Evolutionary conservation across 305 asterid genomes (phyloP).

Genomic region (Fraxinus latifolia): DNA sequence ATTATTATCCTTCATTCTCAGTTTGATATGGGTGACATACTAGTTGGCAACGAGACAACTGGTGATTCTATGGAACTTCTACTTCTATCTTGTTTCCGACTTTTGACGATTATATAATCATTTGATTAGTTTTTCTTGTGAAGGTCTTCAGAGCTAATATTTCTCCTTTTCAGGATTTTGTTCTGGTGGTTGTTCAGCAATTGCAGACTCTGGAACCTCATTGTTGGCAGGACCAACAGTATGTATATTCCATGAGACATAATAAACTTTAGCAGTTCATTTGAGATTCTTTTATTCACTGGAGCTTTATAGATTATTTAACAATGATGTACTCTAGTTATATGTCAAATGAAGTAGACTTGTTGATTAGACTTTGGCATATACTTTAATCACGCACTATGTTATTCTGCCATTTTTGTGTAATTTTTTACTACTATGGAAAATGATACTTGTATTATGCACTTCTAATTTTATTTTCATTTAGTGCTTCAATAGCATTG

Average conservation of each 20-base stretch:
- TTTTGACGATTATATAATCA: not conserved
- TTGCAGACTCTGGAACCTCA: conserved; percentile 91
- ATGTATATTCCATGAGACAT: conserved; percentile 28
- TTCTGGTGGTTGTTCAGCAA: conserved; percentile 76
- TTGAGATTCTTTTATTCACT: not conserved
- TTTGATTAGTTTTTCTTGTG: not conserved
- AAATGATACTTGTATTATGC: not conserved
- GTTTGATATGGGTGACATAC: conserved; percentile 91
- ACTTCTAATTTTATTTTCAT: not conserved
- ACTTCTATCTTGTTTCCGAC: conserved; percentile 13
- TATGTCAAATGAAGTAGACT: not conserved
- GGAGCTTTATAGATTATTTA: not conserved
- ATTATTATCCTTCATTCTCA: conserved; percentile 32
- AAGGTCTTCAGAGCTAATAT: conserved; percentile 21
- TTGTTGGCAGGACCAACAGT: conserved; percentile 93
- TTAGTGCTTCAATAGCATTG: not conserved
- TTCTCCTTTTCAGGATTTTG: conserved; percentile 56
- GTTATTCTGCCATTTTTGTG: not conserved
- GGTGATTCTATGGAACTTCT: conserved; percentile 41
- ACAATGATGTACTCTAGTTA: not conserved
- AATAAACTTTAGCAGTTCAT: not conserved
- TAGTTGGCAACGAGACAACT: conserved; percentile 69
- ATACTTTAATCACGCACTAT: not conserved
- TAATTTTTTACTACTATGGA: not conserved
- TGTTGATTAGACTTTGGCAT: not conserved